Conservation (phyloP, 2,329 filamentous ascomycete species). For the Verticillium nubilum region DNA sequence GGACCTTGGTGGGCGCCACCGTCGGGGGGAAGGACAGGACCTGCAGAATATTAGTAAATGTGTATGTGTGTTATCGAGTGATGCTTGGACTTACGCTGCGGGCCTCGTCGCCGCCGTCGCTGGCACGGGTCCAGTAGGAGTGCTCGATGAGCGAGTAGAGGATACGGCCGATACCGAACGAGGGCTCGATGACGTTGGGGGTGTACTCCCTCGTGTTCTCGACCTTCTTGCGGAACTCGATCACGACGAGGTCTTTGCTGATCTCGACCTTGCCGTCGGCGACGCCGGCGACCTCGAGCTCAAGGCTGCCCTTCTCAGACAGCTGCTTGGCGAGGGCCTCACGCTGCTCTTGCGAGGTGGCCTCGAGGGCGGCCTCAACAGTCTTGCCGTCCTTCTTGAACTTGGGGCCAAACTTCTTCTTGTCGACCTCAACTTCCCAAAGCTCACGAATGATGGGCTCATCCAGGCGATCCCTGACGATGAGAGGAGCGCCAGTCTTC, state of each 20-base stretch:
- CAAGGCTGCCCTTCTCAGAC: constrained; percentile 66
- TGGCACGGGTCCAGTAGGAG: constrained; percentile 80
- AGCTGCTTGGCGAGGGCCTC: constrained; percentile 75
- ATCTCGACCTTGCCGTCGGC: constrained; percentile 72
- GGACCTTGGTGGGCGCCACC: constrained; percentile 90
- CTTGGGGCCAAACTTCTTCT: constrained; percentile 90
- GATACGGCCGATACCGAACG: constrained; percentile 94
- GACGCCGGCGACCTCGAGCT: constrained; percentile 65
- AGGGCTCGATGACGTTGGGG: constrained; percentile 94
- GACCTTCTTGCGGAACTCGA: constrained; percentile 76
- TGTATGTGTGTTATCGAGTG: background rate
- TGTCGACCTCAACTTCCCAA: constrained; percentile 82
- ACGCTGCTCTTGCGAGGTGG: constrained; percentile 72
- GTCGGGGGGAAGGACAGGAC: constrained; percentile 51
- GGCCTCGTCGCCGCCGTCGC: constrained; percentile 68
- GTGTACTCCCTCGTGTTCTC: constrained; percentile 88
- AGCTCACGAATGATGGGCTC: constrained; percentile 78
- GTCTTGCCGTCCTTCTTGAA: constrained; percentile 94
- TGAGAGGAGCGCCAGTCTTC: constrained; percentile 80
- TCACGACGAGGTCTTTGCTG: constrained; percentile 70
- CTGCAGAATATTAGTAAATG: constrained; percentile 32
- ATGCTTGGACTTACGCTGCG: constrained; percentile 64
- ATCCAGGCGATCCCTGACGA: constrained; percentile 76
- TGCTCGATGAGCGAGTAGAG: constrained; percentile 93
- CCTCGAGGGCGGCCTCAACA: constrained; percentile 73